Base-by-base conservation (phyloP, 352 stramenopile genomes). In the Globisporangium ultimum region DNA sequence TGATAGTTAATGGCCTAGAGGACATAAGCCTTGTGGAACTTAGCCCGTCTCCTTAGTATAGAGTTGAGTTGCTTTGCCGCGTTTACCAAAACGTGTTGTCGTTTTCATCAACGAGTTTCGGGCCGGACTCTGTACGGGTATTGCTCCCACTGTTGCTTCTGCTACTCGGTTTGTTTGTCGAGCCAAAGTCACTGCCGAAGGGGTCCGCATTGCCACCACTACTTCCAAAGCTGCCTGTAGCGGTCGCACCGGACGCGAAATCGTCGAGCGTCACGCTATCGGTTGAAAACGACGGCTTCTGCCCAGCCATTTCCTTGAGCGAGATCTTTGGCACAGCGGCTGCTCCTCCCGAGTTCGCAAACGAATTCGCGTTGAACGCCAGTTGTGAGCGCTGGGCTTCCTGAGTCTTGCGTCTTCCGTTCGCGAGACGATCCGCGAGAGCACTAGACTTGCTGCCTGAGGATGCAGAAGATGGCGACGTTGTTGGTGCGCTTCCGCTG, bases 321-420 rank as follows among this genome's bases (percentile, higher is more conserved):
- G 78, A 88, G 48, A 88, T 85, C 55, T 79, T 80, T 1, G 76
- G 58, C 22, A 40, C 41, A 13, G 32, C 13, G 40, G 40, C 40
- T 15, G 65, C 55, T 22, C 58, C 58, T 0, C 46, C 58, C 3
- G 67, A 63, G 21, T 67, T 60, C 2, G 63, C 57, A 48, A 90
- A 92, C 0, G 80, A 75, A 15, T 75, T 70, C 17, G 74, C 76
- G 21, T 80, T 86, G 58, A 89, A 76, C 15, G 66, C 76, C 21
- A 92, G 67, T 18, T 79, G 76, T 24, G 80, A 74, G 15, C 82
- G 78, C 46, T 85, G 76, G n/a, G 64, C 66, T 47, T 92, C 82
- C 48, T 92, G 82, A 9, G 82, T 92, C 65, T 80, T 80, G 36
- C 82, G 75, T 21, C 79, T 71, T n/a, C 76, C 74, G 32, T 88